Evolutionary conservation across 768 basidiomycete species (phyloP).

Genomic region (Tylopilus balloui): DNA sequence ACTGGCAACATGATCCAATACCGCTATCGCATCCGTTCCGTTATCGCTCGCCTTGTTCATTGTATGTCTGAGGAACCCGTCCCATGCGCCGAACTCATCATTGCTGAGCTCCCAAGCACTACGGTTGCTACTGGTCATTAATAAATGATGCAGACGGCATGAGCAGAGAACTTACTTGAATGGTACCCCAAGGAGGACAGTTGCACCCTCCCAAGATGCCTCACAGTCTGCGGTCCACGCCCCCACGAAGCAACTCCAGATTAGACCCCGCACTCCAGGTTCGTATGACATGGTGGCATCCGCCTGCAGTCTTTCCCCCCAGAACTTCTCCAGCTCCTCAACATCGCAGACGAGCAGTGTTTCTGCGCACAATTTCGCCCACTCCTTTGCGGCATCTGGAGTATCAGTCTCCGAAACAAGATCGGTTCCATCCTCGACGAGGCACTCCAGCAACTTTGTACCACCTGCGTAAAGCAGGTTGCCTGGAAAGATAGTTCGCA

Average conservation of each 20-base stretch:
- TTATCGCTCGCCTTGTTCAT: slow-evolving; percentile 57
- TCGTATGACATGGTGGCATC: slow-evolving; percentile 31
- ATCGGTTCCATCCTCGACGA: slow-evolving; percentile 46
- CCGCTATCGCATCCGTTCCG: slow-evolving; percentile 46
- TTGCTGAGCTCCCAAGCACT: slow-evolving; percentile 49
- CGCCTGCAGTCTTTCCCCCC: slow-evolving; percentile 33
- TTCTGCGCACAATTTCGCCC: slow-evolving; percentile 60
- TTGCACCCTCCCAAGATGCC: slow-evolving; percentile 51
- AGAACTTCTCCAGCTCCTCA: slow-evolving; percentile 50
- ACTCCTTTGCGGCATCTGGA: slow-evolving; percentile 45
- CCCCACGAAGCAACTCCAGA: slow-evolving; percentile 57
- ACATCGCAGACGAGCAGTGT: slow-evolving; percentile 44
- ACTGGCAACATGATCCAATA: slow-evolving; percentile 55
- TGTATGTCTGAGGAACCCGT: slow-evolving; percentile 47
- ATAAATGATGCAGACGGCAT: slow-evolving; percentile 4
- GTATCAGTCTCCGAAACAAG: slow-evolving; percentile 42
- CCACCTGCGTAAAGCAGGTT: slow-evolving; percentile 41
- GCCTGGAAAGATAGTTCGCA: slow-evolving; percentile 41
- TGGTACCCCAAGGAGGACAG: slow-evolving; percentile 52
- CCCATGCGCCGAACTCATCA: slow-evolving; percentile 59
- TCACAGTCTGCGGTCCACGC: slow-evolving; percentile 48
- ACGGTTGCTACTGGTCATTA: slow-evolving; percentile 29
- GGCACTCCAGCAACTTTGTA: slow-evolving; percentile 42
- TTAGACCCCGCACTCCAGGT: slow-evolving; percentile 38
- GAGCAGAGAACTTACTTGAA: slow-evolving; percentile 48